These are phyloP conservation scores for Phytopythium oedochilum DNA, from an alignment of 352 stramenopile species.

Conservation along the genomic window DNA sequence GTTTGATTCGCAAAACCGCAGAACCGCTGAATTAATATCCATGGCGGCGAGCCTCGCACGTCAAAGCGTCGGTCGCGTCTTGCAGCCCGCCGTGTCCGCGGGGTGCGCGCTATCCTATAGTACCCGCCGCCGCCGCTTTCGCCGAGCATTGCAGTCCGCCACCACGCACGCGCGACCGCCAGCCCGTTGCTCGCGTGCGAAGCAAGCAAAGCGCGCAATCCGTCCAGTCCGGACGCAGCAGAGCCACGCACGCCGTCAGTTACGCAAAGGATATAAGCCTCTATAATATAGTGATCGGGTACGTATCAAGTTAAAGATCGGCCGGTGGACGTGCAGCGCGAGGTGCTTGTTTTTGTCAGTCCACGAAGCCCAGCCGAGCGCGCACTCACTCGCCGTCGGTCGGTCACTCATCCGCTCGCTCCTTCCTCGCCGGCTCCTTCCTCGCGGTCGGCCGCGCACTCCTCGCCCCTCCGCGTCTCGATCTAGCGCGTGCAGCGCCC, in stretches of 20 bases:
- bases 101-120: no score
- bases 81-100: no score
- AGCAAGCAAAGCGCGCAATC: background rate
- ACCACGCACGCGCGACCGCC: background rate
- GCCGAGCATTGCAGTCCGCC: no score
- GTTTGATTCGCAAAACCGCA: background rate
- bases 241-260: slow-evolving; percentile 1
- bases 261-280: background rate
- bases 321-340: background rate
- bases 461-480: no score
- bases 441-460: background rate
- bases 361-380: slow-evolving; percentile 3
- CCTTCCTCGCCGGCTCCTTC: slow-evolving; percentile 1
- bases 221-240: slow-evolving; percentile 4
- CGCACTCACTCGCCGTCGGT: slow-evolving; percentile 8
- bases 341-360: slow-evolving; percentile 9
- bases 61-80: background rate
- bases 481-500: no score
- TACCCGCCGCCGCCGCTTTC: background rate
- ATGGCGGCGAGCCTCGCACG: slow-evolving; percentile 1
- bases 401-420: slow-evolving; percentile 7
- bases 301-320: background rate
- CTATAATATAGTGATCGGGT: background rate
- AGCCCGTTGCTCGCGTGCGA: no score
- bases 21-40: background rate